Evolutionary conservation across 1,284 basidiomycete species (phyloP), one percentile per base, ranked within the genome.

Genomic region (Moesziomyces antarcticus): DNA sequence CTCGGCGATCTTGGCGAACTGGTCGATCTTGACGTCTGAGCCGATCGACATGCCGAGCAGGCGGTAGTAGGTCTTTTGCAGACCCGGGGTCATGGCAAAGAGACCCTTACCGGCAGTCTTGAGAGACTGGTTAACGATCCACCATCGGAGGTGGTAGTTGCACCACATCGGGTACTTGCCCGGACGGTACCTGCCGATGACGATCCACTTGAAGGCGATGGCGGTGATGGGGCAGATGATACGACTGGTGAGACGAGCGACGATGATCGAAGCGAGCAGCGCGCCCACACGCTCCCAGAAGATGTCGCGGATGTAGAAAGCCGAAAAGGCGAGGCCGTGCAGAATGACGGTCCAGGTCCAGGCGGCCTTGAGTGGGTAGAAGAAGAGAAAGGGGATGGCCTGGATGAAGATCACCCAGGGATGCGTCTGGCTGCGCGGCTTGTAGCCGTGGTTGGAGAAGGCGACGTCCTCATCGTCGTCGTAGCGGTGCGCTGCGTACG

Each of bases 301-400:
- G 51, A 70, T 70, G 69, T 84, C 82, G n/a, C 75, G 57, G 56
- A 84, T 84, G 66, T 83, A 83, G 65, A 77, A 83, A 3, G 82
- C 81, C 20, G 81, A 84, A 58, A 83, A 83, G 47, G 82, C 81
- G 45, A 84, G 78, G 44, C 81, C 82, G 63, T 84, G 82, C 49
- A 84, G 44, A 48, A 84, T 82, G 60, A 84, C 77, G 14, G 81
- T 83, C 82, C 82, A 84, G 11, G 82, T 84, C 82, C 82, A 84
- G 5, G 82, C 82, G 3, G 82, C 82, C 60, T 84, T 84, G 62
- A 79, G 64, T 5, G 82, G 82, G 55, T 84, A 84, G 66, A 84
- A 84, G 68, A 84, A 79, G 42, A 84, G 56, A 61, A 84, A 75
- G 1, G 82, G 82, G 22, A 84, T 67, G 21, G 69, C 42, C 65